Percentiles rank a stretch among this genome's conserved stretches.
Conservation (phyloP, 352 stramenopile genomes). For the Pythium brachiatum region DNA sequence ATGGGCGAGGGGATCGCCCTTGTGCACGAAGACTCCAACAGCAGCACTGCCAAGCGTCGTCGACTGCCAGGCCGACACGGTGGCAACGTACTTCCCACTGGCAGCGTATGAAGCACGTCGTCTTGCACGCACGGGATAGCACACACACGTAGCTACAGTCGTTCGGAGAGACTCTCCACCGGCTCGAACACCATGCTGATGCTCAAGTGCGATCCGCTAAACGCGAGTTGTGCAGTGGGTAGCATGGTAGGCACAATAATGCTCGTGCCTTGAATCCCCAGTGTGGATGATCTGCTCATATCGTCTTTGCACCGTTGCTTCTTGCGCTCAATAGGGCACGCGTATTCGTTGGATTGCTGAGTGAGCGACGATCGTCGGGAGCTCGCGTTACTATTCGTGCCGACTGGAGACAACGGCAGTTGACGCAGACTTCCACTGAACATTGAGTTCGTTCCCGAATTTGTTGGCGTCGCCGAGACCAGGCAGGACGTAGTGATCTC, state of each 20-base stretch:
- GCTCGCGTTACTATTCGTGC: slow-evolving; percentile 11
- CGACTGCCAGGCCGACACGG: neutral
- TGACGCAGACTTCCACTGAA: neutral
- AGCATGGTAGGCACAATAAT: slow-evolving; percentile 10
- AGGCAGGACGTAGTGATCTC: slow-evolving; percentile 23
- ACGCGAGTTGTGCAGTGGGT: slow-evolving; percentile 27
- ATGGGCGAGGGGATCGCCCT: neutral
- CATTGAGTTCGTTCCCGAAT: neutral
- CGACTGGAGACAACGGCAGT: neutral
- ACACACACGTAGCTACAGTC: neutral
- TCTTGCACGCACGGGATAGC: neutral
- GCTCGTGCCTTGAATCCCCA: neutral
- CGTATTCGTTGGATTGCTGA: slow-evolving; percentile 17
- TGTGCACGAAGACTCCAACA: neutral
- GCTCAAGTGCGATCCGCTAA: slow-evolving; percentile 30
- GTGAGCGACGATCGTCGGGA: neutral
- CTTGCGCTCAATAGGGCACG: slow-evolving; percentile 16
- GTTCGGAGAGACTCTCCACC: neutral
- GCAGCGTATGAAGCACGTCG: slow-evolving; percentile 1
- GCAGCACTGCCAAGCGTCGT: neutral
- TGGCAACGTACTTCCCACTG: neutral
- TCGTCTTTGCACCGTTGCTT: too few relatives aligned
- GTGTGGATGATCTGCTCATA: neutral
- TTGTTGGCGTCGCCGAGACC: neutral
- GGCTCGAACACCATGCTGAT: neutral